Percentiles rank a stretch among this genome's conserved stretches.
phyloP scores from a whole-genome alignment of 129 eudicot genomes.

The Flaveria brownii region DNA sequence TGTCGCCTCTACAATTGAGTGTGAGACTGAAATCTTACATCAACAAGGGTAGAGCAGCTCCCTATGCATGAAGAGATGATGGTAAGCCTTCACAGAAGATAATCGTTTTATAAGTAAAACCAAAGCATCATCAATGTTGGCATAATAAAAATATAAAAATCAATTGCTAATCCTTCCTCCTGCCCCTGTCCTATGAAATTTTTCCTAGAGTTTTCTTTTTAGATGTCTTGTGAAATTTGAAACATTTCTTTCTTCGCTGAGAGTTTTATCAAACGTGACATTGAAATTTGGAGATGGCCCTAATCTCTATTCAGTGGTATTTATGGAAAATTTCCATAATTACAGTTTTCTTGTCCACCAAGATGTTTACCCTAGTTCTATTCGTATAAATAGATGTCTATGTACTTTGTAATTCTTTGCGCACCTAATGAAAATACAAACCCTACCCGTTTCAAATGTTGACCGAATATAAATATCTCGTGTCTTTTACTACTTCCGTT shows the following conservation, averaged over 20 bases:
- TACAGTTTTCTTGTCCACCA: too few species aligned
- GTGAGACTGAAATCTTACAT: conserved; percentile 47
- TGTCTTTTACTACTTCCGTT: too few species aligned
- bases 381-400: too few species aligned
- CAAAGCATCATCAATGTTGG: neutral
- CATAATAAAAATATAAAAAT: conserved; percentile 2
- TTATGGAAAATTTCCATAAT: too few species aligned
- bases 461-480: too few species aligned
- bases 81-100: conserved; percentile 56
- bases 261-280: conserved; percentile 7
- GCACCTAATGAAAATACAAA: too few species aligned
- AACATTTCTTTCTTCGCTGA: conserved; percentile 11
- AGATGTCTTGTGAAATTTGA: neutral
- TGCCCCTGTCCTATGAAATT: neutral
- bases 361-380: too few species aligned
- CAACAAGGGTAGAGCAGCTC: conserved; percentile 68
- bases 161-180: neutral
- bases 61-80: conserved; percentile 65
- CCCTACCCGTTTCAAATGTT: too few species aligned
- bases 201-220: neutral
- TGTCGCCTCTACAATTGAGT: neutral
- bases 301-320: too few species aligned
- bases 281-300: too few species aligned
- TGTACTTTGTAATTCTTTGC: too few species aligned
- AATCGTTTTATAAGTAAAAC: conserved; percentile 19